A percentile compares a stretch with the other conserved stretches of the same genome.
phyloP scores from a whole-genome alignment of 495 filamentous ascomycete species.

The Chaetomidium leptoderma region DNA sequence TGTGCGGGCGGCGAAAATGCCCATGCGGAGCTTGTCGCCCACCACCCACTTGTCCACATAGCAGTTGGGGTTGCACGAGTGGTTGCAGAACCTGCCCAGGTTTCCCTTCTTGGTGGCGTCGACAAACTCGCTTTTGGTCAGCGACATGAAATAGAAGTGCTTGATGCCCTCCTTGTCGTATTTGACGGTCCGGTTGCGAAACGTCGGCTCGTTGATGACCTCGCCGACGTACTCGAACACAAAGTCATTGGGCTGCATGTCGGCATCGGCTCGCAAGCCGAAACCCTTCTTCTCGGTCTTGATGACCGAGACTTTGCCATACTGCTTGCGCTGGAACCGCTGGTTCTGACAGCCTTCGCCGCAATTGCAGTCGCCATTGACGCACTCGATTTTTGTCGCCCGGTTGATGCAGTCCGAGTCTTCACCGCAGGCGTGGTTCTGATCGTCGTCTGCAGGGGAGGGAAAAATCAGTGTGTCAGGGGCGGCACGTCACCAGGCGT shows the following conservation, averaged over 20 bases:
- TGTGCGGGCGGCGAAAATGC: constrained; percentile 88
- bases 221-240: constrained; percentile 99
- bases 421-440: constrained; percentile 87
- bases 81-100: constrained; percentile 95
- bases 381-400: constrained; percentile 94
- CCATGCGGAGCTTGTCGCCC: constrained; percentile 97
- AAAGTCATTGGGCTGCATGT: constrained; percentile 77
- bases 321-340: constrained; percentile 86
- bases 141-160: constrained; percentile 99
- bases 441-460: constrained; percentile 54
- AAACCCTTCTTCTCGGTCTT: constrained; percentile 97
- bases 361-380: constrained; percentile 77
- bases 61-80: constrained; percentile 98
- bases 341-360: constrained; percentile 88
- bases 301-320: constrained; percentile 88
- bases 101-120: constrained; percentile 97
- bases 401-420: constrained; percentile 99
- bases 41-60: constrained; percentile 99
- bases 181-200: constrained; percentile 79
- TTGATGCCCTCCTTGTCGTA: constrained; percentile 96
- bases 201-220: constrained; percentile 88
- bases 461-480: constrained; percentile 13
- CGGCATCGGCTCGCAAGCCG: constrained; percentile 74
- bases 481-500: constrained; percentile 16
- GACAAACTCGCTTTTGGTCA: constrained; percentile 93